phyloP scores from a whole-genome alignment of 805 yeast genomes.

The Pichia insulana region DNA sequence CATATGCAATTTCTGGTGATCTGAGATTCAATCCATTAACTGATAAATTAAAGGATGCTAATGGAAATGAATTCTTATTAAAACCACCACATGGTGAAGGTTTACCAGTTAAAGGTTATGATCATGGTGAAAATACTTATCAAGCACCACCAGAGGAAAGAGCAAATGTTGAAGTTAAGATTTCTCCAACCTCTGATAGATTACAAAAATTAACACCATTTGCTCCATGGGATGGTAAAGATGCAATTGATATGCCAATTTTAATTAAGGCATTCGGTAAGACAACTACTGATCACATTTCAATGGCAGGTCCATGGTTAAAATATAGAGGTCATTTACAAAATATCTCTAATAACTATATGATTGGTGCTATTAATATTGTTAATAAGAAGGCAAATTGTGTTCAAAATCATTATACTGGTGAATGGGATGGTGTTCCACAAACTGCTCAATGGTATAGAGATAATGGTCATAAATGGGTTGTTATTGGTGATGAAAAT shows the following conservation, averaged over 20 bases:
- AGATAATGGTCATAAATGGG: slow-evolving; percentile 89
- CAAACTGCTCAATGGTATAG: slow-evolving; percentile 94
- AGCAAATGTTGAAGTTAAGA: slow-evolving; percentile 59
- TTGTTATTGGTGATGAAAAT: slow-evolving; percentile 97
- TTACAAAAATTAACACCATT: slow-evolving; percentile 90
- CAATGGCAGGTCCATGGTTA: slow-evolving; percentile 99
- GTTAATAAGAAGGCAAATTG: slow-evolving; percentile 92
- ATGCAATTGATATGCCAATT: slow-evolving; percentile 80
- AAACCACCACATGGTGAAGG: slow-evolving; percentile 77
- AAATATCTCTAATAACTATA: slow-evolving; percentile 97
- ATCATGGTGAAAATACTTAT: slow-evolving; percentile 68
- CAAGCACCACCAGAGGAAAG: slow-evolving; percentile 95
- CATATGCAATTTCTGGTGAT: slow-evolving; percentile 92
- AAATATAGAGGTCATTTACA: slow-evolving; percentile 99
- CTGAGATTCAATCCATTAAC: slow-evolving; percentile 86
- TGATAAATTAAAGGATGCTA: slow-evolving; percentile 64
- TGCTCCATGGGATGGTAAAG: slow-evolving; percentile 95
- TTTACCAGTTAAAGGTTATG: slow-evolving; percentile 67
- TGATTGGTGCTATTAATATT: slow-evolving; percentile 98
- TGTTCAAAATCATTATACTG: slow-evolving; percentile 84
- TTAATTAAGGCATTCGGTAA: slow-evolving; percentile 94
- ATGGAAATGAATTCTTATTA: slow-evolving; percentile 72
- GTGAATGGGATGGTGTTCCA: slow-evolving; percentile 91
- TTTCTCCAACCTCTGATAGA: slow-evolving; percentile 91
- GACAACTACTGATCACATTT: slow-evolving; percentile 98